Evolutionary conservation across 169 alveolate species (phyloP).

Genomic region (Babesia bovis): DNA sequence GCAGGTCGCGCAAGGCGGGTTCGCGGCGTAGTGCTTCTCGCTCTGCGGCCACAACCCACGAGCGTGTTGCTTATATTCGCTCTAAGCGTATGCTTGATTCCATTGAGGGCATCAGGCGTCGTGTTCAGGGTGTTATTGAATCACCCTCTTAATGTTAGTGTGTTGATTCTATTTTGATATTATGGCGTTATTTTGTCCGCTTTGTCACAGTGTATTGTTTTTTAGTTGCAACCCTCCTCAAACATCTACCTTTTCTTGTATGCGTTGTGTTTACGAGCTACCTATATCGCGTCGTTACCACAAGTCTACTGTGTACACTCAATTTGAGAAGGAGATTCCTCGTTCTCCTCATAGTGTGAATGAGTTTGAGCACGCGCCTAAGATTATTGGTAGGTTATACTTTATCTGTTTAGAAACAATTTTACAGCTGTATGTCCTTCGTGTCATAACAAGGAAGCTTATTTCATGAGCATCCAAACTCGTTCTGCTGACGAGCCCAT

Average conservation of each 20-base stretch:
- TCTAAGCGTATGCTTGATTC: conserved; percentile 65
- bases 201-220: conserved; percentile 64
- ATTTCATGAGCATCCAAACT: conserved; percentile 77
- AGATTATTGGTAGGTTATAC: conserved; percentile 51
- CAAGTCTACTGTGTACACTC: conserved; percentile 47
- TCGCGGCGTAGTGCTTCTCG: conserved; percentile 3
- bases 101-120: conserved; percentile 29
- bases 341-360: conserved; percentile 34
- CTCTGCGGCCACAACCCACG: conserved; percentile 12
- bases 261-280: conserved; percentile 51
- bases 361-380: conserved; percentile 65
- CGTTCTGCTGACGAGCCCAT: conserved; percentile 83
- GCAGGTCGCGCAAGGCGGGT: conserved; percentile 33
- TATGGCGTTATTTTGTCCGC: conserved; percentile 70
- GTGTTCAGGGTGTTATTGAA: not conserved
- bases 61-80: conserved; percentile 51
- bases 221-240: conserved; percentile 16
- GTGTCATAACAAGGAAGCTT: conserved; percentile 79
- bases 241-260: conserved; percentile 39
- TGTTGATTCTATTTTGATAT: not conserved
- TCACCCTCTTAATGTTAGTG: not conserved
- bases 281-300: conserved; percentile 48
- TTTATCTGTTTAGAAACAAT: not conserved
- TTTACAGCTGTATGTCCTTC: conserved; percentile 77
- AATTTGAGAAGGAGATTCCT: conserved; percentile 46